Conservation (phyloP, 495 filamentous ascomycete species). For the Talaromyces adpressus region DNA sequence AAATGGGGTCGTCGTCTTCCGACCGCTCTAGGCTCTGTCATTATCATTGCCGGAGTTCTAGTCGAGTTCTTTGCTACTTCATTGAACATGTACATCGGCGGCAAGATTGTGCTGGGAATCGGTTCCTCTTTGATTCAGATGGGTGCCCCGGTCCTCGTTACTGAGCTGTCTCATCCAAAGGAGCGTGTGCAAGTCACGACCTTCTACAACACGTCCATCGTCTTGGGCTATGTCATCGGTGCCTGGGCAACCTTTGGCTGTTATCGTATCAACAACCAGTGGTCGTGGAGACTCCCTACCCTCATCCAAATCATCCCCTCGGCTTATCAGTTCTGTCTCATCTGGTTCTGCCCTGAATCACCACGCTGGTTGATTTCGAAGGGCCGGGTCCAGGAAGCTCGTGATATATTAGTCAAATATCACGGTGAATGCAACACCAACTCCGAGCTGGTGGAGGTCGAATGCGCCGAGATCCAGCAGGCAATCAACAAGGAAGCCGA, state of each 20-base stretch:
- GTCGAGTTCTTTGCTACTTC: constrained; percentile 45
- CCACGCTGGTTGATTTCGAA: constrained; percentile 36
- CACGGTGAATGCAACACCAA: constrained; percentile 19
- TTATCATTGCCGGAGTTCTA: constrained; percentile 53
- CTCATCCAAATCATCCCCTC: constrained; percentile 48
- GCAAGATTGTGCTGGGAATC: constrained; percentile 47
- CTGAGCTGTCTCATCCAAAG: constrained; percentile 56
- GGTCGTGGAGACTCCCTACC: constrained; percentile 41
- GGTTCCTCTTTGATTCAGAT: constrained; percentile 55
- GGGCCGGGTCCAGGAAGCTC: constrained; percentile 27
- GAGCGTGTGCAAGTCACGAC: constrained; percentile 57
- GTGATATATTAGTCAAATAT: constrained; percentile 24
- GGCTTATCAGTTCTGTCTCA: constrained; percentile 31
- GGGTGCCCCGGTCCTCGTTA: constrained; percentile 55
- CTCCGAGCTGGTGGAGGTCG: constrained; percentile 15
- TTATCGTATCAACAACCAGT: constrained; percentile 29
- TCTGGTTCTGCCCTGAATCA: constrained; percentile 39
- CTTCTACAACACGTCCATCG: constrained; percentile 59
- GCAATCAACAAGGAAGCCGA: constrained; percentile 21
- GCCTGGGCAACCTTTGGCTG: constrained; percentile 22
- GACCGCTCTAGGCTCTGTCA: constrained; percentile 49
- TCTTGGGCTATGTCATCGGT: constrained; percentile 47
- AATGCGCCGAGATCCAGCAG: constrained; percentile 22
- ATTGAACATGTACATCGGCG: constrained; percentile 30
- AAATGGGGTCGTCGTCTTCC: constrained; percentile 51